Base-by-base conservation (phyloP, 768 basidiomycete species). In the Mycena amicta region DNA sequence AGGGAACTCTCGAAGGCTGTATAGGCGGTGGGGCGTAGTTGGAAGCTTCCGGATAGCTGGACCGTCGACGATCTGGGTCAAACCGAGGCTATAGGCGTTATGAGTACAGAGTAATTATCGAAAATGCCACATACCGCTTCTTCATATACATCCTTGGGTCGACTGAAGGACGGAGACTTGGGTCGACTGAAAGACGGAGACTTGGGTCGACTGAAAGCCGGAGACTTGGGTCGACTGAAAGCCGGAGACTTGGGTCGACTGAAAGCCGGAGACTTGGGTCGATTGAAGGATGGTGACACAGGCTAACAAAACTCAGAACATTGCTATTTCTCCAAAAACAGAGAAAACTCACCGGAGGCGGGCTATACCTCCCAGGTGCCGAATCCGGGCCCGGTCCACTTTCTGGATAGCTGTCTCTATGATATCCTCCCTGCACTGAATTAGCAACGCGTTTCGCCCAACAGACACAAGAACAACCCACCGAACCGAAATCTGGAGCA, bases 371-470 rank as follows among this genome's bases (percentile, higher is more conserved):
- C 25, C 29, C 33, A 27, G 60, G 2, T 20, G 30, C 55, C 30
- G 25, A 20, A 51, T 63, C 58, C 30, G 57, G 58, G 16, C 57
- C 58, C 30, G 57, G 58, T 16, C 57, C 55, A 25, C 55, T 63
- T 25, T 59, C 61, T 1, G 56, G 56, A 56, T 59, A 56, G 40
- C 45, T 58, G 20, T 62, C 53, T 41, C 57, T 40, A 25, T 47
- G 33, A 39, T 55, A 55, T 30, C 47, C 56, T 56, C 53, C 16
- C 57, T 63, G 46, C 13, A 28, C 2, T n/a, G 25, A 46, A 50
- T 28, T 43, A 52, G 16, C 54, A 45, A 8, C 15, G 20, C 16
- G 27, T 26, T 50, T 46, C 25, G 37, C 51, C 4, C 18, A 11
- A 1, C 39, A 3, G 18, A 53, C 8, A 37, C 18, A 57, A 18